phyloP scores from a whole-genome alignment of 192 early-diverging fungal species.

The Coemansia sp. region DNA sequence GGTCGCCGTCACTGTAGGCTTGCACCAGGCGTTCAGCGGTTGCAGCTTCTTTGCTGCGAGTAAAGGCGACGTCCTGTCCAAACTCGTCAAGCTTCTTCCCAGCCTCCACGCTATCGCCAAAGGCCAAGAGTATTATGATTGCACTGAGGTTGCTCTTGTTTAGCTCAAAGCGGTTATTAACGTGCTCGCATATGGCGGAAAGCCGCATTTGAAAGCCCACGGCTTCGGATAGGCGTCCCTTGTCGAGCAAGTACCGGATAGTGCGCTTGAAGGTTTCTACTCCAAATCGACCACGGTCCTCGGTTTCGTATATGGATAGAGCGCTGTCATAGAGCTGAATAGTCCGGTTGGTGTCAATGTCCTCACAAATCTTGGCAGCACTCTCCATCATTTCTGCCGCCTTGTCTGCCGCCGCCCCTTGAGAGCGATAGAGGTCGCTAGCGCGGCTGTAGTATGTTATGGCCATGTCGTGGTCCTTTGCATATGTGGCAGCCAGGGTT shows the following conservation, averaged over 20 bases:
- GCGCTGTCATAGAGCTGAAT: constrained; percentile 43
- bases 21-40: constrained; percentile 39
- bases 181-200: constrained; percentile 37
- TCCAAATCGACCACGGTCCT: constrained; percentile 44
- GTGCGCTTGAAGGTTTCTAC: constrained; percentile 36
- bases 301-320: constrained; percentile 39
- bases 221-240: constrained; percentile 32
- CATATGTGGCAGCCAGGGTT: constrained; percentile 24
- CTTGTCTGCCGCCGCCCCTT: constrained; percentile 42
- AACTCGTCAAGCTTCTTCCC: constrained; percentile 45
- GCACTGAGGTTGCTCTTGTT: constrained; percentile 33
- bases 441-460: constrained; percentile 35
- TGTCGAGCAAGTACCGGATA: constrained; percentile 24
- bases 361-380: constrained; percentile 35
- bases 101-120: constrained; percentile 44
- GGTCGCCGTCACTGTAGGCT: constrained; percentile 40
- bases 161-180: constrained; percentile 31
- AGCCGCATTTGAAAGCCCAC: constrained; percentile 29
- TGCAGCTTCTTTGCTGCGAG: constrained; percentile 31
- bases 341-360: constrained; percentile 26
- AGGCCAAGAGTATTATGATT: constrained; percentile 37
- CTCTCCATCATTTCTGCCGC: constrained; percentile 48
- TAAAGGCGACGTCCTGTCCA: constrained; percentile 26
- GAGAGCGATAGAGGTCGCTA: constrained; percentile 42
- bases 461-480: constrained; percentile 24